Base-by-base conservation (phyloP, 73 alveolate genomes). In the Paramecium octaurelia region DNA sequence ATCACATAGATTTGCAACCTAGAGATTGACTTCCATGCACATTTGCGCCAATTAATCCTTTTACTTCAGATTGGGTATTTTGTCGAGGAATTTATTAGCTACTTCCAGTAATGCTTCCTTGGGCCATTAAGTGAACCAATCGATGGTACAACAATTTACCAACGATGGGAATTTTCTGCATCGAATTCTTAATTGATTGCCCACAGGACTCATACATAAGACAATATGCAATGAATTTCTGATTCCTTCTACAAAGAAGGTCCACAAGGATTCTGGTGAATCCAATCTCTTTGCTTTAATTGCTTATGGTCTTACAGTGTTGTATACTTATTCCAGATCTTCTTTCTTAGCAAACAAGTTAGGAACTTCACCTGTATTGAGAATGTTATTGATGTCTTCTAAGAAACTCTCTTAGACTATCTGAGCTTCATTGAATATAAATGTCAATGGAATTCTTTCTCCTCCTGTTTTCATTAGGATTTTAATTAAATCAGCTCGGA, bases 101-200 rank as follows among this genome's bases (percentile, higher is more conserved):
- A 96, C 98, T 24, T 95, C 93, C 10, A 95, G 92, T 24, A 98
- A 94, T n/a, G 99, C 99, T 71, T 98, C 98, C 92, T 96, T 97
- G 12, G 99, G 99, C 99, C 99, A 98, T 23, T 98, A 94, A 92
- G 96, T 97, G 87, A 96, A 97, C 99, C 99, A 98, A 91, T 97
- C 99, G 21, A 98, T 93, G 31, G 99, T 98, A 88, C 99, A 98
- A 91, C 99, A 98, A 93, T 98, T 98, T 24, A 98, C 97, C 24
- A 98, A 93, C 1, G 99, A 95, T 7, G 99, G 99, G 98, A 97
- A 98, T 93, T 97, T 98, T 27, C 99, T 80, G 95, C 98, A 96
- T 93, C 99, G 88, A 35, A 98, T 95, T 93, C 99, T 94, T 73
- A 98, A 92, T 57, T 94, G 92, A 86, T 98, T 99, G 43, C 99